A percentile compares a stretch with the other conserved stretches of the same genome.
Evolutionary conservation across 2,329 filamentous ascomycete genomes (phyloP).

Genomic region (Cytospora mali): DNA sequence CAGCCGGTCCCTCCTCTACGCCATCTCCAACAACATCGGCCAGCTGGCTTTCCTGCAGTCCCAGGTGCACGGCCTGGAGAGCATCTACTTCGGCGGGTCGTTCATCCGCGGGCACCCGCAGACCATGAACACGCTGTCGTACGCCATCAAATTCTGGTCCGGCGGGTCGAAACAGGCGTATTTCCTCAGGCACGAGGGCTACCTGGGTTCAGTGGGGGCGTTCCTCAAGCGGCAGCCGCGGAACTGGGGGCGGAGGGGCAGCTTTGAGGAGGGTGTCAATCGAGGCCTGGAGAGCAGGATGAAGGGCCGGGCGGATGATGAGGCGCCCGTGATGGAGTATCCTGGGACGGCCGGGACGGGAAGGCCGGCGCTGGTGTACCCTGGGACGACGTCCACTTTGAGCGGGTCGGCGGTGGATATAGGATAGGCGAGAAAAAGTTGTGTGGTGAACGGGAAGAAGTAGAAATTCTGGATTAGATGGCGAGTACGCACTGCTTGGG

Average conservation of each 20-base stretch:
- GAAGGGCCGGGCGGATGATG: slow-evolving; percentile 27
- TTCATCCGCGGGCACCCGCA: slow-evolving; percentile 96
- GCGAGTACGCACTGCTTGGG: not conserved
- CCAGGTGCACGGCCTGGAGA: slow-evolving; percentile 85
- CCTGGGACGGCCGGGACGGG: slow-evolving; percentile 14
- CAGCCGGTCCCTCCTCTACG: slow-evolving; percentile 87
- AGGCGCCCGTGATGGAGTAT: slow-evolving; percentile 18
- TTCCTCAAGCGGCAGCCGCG: slow-evolving; percentile 88
- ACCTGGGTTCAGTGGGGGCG: slow-evolving; percentile 89
- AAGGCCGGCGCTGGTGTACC: slow-evolving; percentile 1
- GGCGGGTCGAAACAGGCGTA: slow-evolving; percentile 93
- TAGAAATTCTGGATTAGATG: not conserved
- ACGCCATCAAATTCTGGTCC: slow-evolving; percentile 96
- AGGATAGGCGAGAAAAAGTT: not conserved
- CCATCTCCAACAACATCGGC: slow-evolving; percentile 96
- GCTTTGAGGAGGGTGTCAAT: slow-evolving; percentile 58
- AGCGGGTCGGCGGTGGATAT: not conserved
- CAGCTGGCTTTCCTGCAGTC: slow-evolving; percentile 98
- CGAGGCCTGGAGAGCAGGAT: slow-evolving; percentile 36
- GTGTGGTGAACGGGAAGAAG: not conserved
- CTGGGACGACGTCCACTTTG: not conserved
- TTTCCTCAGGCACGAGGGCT: slow-evolving; percentile 93
- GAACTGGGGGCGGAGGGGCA: slow-evolving; percentile 87
- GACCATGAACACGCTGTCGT: slow-evolving; percentile 96
- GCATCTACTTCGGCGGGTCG: slow-evolving; percentile 96